Base-by-base conservation (phyloP, 768 basidiomycete genomes). In the Amyloporia xantha region DNA sequence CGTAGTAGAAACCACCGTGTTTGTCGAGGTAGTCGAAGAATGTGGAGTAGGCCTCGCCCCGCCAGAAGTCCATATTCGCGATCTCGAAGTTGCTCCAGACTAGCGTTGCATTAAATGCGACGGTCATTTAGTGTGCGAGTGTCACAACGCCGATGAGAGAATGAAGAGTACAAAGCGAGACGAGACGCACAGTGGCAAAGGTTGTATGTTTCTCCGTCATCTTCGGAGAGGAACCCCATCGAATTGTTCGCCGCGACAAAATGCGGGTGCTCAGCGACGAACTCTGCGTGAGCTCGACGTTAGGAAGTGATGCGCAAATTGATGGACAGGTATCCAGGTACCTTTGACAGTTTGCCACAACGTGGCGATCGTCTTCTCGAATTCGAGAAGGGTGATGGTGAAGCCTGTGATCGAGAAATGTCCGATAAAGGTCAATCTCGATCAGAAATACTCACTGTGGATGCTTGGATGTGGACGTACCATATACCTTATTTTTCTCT, bases 1-100 rank as follows among this genome's bases (percentile, higher is more conserved):
- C 91, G 59, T 92, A 92, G 68, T 93, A 93, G 68, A 94, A 92
- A 6, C 92, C 92, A 27, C 92, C 92, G 44, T 79, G 77, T 1
- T 75, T 66, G 55, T 95, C 93, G 28, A 96, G 75, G 62, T 79
- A 77, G 25, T 88, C 79, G 57, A 95, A 95, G 69, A 86, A 94
- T 41, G 79, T 76, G 57, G 77, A 75, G 67, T 96, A 97, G 0
- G 89, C 85, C 54, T 89, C 82, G 1, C 76, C 73, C 47, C 91
- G 72, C 89, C 91, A 95, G 63, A 95, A 89, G 55, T 90, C 82
- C 73, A 96, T 79, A 59, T 85, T 81, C 2, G 79, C 91, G 51
- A 97, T 95, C 67, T 88, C 82, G 57, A 84, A 84, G 64, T 82
- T 84, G 51, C 71, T 75, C 80, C 80, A 81, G 67, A 79, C 76